Percentiles rank a stretch among this genome's conserved stretches.
Evolutionary conservation across 495 filamentous ascomycete species (phyloP).

Genomic region (Xylona heveae): DNA sequence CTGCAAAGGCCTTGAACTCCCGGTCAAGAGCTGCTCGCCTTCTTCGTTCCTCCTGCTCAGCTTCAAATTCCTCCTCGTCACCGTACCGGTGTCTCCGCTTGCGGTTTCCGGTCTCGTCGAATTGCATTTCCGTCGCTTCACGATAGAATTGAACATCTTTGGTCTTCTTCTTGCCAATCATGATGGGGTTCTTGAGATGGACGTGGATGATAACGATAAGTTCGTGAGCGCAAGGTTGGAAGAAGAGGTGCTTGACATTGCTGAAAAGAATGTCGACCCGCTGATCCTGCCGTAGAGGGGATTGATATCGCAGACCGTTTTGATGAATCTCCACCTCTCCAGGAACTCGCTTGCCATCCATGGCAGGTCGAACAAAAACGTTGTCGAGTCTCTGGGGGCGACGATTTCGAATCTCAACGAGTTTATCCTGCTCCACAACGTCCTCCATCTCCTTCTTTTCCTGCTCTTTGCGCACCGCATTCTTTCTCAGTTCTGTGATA

Average conservation of each 20-base stretch:
- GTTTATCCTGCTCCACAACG: constrained; percentile 98
- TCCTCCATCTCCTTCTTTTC: constrained; percentile 99
- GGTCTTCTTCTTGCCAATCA: constrained; percentile 97
- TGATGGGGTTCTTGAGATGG: constrained; percentile 92
- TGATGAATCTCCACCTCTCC: constrained; percentile 95
- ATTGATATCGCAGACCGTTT: constrained; percentile 93
- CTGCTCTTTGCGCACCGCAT: constrained; percentile 71
- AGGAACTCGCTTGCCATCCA: constrained; percentile 90
- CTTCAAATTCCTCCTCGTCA: constrained; percentile 97
- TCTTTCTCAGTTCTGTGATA: constrained; percentile 86
- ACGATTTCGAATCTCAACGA: constrained; percentile 77
- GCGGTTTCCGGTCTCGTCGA: constrained; percentile 95
- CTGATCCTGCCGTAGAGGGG: constrained; percentile 59
- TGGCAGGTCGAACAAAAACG: constrained; percentile 77
- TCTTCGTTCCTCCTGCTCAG: constrained; percentile 90
- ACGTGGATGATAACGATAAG: constrained; percentile 96
- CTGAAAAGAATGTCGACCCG: constrained; percentile 89
- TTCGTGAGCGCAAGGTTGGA: constrained; percentile 90
- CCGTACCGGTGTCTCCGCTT: constrained; percentile 97
- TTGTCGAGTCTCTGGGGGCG: constrained; percentile 73
- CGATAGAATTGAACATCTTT: constrained; percentile 97
- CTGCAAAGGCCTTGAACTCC: constrained; percentile 90
- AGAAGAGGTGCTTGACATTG: constrained; percentile 97
- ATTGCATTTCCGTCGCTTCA: constrained; percentile 95
- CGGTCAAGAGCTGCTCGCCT: constrained; percentile 80